Conservation (phyloP, 2,329 filamentous ascomycete genomes). For the Coniella lustricola region DNA sequence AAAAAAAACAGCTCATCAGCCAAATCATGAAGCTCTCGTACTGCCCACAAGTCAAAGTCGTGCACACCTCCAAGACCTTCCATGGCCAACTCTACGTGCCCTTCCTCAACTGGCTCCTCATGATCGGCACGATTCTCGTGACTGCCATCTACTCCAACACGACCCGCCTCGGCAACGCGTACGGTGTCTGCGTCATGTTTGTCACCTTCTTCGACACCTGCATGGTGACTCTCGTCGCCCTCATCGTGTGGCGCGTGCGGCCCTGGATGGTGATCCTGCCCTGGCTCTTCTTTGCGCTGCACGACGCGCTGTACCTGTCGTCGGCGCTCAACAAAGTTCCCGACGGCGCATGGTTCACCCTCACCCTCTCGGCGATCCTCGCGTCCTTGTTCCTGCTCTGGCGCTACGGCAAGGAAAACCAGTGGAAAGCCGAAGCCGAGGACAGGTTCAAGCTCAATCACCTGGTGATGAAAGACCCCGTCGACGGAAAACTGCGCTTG, state of each 20-base stretch:
- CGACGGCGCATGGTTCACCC: conserved; percentile 68
- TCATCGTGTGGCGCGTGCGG: conserved; percentile 62
- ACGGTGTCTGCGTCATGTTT: conserved; percentile 70
- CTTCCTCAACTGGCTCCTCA: conserved; percentile 66
- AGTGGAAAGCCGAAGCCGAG: conserved; percentile 61
- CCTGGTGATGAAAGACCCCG: conserved; percentile 20
- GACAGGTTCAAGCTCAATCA: conserved; percentile 47
- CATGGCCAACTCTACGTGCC: conserved; percentile 72
- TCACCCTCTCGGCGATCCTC: conserved; percentile 55
- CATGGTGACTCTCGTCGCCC: conserved; percentile 62
- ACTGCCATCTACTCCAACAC: conserved; percentile 66
- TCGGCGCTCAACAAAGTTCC: conserved; percentile 65
- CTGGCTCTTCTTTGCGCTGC: conserved; percentile 53
- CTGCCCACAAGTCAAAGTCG: conserved; percentile 65
- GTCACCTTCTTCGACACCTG: conserved; percentile 71
- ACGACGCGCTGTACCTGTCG: conserved; percentile 63
- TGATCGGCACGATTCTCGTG: conserved; percentile 65
- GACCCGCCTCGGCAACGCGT: conserved; percentile 61
- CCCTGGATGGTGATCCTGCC: conserved; percentile 51
- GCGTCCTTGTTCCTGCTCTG: conserved; percentile 61
- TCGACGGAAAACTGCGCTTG: conserved; percentile 25
- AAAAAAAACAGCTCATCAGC: conserved; percentile 34
- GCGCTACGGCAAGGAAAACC: conserved; percentile 71
- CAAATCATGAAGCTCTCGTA: conserved; percentile 65
- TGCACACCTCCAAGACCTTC: conserved; percentile 62